Conservation (phyloP, 2,329 filamentous ascomycete species). For the Fusarium tupiense region DNA sequence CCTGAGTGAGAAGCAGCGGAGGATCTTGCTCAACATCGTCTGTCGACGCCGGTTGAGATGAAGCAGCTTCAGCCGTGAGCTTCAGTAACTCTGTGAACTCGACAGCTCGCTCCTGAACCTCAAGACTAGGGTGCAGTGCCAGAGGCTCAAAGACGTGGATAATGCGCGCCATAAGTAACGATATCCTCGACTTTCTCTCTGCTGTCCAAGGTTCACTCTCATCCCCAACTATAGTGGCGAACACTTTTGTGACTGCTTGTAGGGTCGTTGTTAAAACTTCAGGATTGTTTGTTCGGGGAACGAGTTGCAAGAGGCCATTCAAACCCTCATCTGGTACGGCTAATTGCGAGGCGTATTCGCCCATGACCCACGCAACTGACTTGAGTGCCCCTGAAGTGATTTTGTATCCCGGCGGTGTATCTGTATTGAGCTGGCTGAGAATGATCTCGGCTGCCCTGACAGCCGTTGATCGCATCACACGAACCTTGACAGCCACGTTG, state of each 20-base stretch:
- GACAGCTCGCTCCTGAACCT: slow-evolving; percentile 94
- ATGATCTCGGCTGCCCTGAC: slow-evolving; percentile 85
- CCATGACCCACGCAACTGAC: slow-evolving; percentile 84
- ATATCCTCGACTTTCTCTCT: slow-evolving; percentile 77
- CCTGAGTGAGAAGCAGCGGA: slow-evolving; percentile 87
- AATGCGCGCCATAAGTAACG: slow-evolving; percentile 82
- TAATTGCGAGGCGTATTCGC: slow-evolving; percentile 84
- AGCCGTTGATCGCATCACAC: slow-evolving; percentile 81
- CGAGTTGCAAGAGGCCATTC: slow-evolving; percentile 75
- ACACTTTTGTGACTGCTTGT: slow-evolving; percentile 87
- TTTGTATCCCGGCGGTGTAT: slow-evolving; percentile 63
- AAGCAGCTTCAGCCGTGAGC: slow-evolving; percentile 82
- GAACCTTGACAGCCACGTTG: slow-evolving; percentile 92
- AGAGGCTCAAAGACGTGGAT: slow-evolving; percentile 84
- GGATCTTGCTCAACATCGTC: slow-evolving; percentile 69
- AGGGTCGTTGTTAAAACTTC: slow-evolving; percentile 81
- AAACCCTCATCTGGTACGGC: slow-evolving; percentile 76
- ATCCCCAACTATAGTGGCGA: slow-evolving; percentile 75
- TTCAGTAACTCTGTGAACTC: slow-evolving; percentile 92
- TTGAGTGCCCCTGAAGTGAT: slow-evolving; percentile 74
- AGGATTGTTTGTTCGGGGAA: slow-evolving; percentile 66
- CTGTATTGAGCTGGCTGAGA: slow-evolving; percentile 64
- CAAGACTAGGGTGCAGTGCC: slow-evolving; percentile 83
- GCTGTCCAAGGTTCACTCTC: slow-evolving; percentile 74
- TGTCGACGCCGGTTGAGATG: slow-evolving; percentile 69